Percentiles rank a stretch among this genome's conserved stretches.
phyloP scores from a whole-genome alignment of 2,329 filamentous ascomycete genomes.

The Pseudogymnoascus sp. region DNA sequence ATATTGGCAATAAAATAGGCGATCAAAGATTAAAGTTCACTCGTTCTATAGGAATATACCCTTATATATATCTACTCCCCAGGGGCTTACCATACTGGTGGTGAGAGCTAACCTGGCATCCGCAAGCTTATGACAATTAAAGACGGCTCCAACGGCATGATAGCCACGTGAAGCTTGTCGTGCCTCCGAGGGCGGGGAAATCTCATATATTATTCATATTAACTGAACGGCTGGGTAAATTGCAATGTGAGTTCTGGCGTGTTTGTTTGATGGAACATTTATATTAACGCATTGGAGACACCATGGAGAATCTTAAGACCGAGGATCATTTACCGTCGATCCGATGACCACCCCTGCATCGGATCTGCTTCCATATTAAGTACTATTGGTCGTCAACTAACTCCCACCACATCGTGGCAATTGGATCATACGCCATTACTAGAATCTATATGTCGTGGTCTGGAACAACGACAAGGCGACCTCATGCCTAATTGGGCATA shows the following conservation, averaged over 20 bases:
- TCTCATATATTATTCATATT: constrained; percentile 1
- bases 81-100: background rate
- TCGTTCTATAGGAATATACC: background rate
- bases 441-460: background rate
- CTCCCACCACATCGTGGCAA: background rate
- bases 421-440: background rate
- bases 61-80: background rate
- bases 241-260: background rate
- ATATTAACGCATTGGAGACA: background rate
- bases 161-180: background rate
- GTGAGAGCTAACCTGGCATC: background rate
- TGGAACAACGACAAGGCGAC: background rate
- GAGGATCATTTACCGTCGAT: constrained; percentile 8
- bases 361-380: constrained; percentile 4
- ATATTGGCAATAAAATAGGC: background rate
- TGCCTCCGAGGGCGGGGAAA: constrained; percentile 1
- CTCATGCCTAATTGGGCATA: background rate
- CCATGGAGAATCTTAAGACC: constrained; percentile 1
- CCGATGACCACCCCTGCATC: background rate
- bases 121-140: background rate
- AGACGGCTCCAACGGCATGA: background rate
- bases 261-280: constrained; percentile 10
- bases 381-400: background rate
- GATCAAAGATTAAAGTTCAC: background rate
- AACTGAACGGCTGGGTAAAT: background rate